These are phyloP conservation scores for Glycine soja DNA, from an alignment of 306 rosid species.

Conservation along the genomic window DNA sequence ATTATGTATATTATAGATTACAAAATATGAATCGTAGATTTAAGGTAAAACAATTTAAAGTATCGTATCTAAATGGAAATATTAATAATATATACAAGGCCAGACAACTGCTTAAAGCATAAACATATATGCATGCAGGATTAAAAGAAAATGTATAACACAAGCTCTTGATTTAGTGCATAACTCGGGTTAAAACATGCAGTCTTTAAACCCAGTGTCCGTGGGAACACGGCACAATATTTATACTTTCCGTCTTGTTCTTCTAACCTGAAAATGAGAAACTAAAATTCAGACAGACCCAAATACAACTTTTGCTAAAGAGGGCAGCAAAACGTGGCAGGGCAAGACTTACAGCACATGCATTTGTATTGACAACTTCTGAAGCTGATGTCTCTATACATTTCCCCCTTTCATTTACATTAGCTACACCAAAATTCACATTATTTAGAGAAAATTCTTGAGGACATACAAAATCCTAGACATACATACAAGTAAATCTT, in stretches of 20 bases:
- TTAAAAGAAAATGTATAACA: background rate
- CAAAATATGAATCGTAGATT: too few relatives aligned
- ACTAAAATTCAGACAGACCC: slow-evolving; percentile 27
- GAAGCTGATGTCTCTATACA: slow-evolving; percentile 51
- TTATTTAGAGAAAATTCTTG: slow-evolving; percentile 18
- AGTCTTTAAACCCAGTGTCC: background rate
- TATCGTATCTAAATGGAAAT: too few relatives aligned
- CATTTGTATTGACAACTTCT: slow-evolving; percentile 53
- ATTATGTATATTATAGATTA: too few relatives aligned
- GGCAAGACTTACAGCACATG: slow-evolving; percentile 48
- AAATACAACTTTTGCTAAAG: slow-evolving; percentile 17
- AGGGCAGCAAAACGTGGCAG: slow-evolving; percentile 11
- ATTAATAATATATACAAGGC: too few relatives aligned
- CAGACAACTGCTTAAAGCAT: too few relatives aligned
- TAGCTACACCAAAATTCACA: slow-evolving; percentile 53
- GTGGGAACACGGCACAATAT: background rate
- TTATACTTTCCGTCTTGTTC: slow-evolving; percentile 36
- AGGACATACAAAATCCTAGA: slow-evolving; percentile 16
- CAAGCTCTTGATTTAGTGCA: background rate
- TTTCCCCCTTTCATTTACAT: slow-evolving; percentile 46
- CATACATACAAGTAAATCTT: slow-evolving; percentile 3
- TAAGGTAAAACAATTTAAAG: too few relatives aligned
- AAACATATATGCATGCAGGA: too few relatives aligned
- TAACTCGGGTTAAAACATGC: background rate
- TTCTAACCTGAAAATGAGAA: slow-evolving; percentile 48